Conservation (phyloP, 495 filamentous ascomycete species). For the Penicillium egyptiacum region DNA sequence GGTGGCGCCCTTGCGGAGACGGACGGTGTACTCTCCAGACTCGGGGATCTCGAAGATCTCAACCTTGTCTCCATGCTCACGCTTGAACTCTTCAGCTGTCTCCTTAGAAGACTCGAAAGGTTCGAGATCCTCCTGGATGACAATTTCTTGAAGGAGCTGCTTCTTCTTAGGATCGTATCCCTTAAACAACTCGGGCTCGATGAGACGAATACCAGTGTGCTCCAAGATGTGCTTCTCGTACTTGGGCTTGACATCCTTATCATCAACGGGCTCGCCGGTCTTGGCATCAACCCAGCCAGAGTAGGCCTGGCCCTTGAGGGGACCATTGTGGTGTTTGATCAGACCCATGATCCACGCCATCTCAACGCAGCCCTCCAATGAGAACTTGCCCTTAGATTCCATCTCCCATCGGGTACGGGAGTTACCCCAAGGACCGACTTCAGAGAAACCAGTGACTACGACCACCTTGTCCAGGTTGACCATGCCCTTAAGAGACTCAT, state of each 20-base stretch:
- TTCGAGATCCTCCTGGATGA: conserved; percentile 93
- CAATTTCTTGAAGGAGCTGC: conserved; percentile 94
- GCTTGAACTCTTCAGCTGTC: conserved; percentile 94
- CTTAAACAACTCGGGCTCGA: conserved; percentile 95
- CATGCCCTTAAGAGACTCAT: conserved; percentile 89
- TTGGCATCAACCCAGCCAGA: conserved; percentile 97
- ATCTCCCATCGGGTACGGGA: conserved; percentile 98
- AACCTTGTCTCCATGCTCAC: conserved; percentile 94
- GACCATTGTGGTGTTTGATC: conserved; percentile 98
- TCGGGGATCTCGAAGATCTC: conserved; percentile 96
- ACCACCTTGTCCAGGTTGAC: conserved; percentile 97
- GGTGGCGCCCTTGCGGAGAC: conserved; percentile 89
- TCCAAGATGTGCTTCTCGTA: conserved; percentile 97
- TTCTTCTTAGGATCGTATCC: conserved; percentile 99
- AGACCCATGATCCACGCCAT: conserved; percentile 99
- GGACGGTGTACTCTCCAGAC: conserved; percentile 90
- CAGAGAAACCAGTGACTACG: conserved; percentile 94
- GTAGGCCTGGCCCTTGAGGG: conserved; percentile 94
- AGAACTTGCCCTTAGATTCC: conserved; percentile 96
- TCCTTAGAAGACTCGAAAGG: conserved; percentile 98
- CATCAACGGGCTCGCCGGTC: conserved; percentile 90
- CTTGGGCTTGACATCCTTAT: conserved; percentile 95
- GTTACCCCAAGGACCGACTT: conserved; percentile 98
- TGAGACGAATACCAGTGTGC: conserved; percentile 94
- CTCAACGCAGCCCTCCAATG: conserved; percentile 95